Percentiles rank a stretch among this genome's conserved stretches.
These are phyloP conservation scores for Rhizopus arrhizus DNA, from an alignment of 371 early-diverging fungal genomes.

Conservation along the genomic window DNA sequence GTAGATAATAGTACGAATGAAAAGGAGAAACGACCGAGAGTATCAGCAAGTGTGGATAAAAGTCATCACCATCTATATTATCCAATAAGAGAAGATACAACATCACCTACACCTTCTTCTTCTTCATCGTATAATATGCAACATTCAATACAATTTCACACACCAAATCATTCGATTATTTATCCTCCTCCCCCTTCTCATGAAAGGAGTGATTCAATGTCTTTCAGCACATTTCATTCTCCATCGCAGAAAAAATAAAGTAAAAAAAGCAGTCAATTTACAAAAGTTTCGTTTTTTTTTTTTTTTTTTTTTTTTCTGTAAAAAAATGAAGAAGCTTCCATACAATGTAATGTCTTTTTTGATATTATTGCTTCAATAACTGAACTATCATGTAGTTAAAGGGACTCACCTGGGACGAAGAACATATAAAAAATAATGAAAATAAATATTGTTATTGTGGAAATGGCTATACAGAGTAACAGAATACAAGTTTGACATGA, in stretches of 20 bases:
- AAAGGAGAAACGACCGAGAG: slow-evolving; percentile 6
- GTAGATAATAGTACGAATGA: slow-evolving; percentile 10
- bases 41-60: not conserved
- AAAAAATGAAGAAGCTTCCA: slow-evolving; percentile 21
- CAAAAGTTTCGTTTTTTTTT: not conserved
- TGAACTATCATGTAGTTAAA: slow-evolving; percentile 15
- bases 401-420: slow-evolving; percentile 29
- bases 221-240: not conserved
- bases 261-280: slow-evolving; percentile 2
- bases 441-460: slow-evolving; percentile 69
- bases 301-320: slow-evolving; percentile 5
- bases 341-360: slow-evolving; percentile 27
- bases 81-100: not conserved
- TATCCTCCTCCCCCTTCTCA: slow-evolving; percentile 1
- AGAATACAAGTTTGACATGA: not conserved
- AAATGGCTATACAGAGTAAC: slow-evolving; percentile 50
- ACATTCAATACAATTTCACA: not conserved
- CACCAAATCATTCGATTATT: not conserved
- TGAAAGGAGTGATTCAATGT: too few relatives aligned
- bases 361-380: not conserved
- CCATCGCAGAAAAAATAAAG: not conserved
- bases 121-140: not conserved
- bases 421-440: slow-evolving; percentile 50
- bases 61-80: not conserved
- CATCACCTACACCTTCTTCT: not conserved